These are phyloP conservation scores for Exophiala mesophila DNA, from an alignment of 2,329 filamentous ascomycete species.

Conservation along the genomic window DNA sequence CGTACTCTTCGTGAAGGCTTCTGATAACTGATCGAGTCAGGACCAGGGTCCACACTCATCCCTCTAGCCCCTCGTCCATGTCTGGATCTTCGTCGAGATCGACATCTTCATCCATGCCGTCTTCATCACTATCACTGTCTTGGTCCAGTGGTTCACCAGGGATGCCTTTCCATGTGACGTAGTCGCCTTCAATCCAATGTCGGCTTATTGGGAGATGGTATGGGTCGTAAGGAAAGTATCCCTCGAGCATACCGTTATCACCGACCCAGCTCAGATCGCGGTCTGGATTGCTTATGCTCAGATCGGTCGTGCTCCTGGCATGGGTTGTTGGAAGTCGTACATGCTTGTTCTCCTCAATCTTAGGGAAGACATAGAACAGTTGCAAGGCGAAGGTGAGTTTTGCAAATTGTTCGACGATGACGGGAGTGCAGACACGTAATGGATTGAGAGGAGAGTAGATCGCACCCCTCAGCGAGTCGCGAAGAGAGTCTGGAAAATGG, in stretches of 20 bases:
- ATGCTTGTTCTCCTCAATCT: constrained; percentile 89
- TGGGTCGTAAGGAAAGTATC: constrained; percentile 96
- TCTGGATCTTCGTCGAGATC: constrained; percentile 42
- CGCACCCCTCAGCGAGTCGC: constrained; percentile 67
- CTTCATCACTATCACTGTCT: constrained; percentile 47
- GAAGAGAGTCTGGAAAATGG: constrained; percentile 69
- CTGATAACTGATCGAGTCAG: too few species aligned
- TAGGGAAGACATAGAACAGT: constrained; percentile 82
- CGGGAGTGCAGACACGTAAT: constrained; percentile 85
- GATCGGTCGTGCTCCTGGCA: constrained; percentile 31
- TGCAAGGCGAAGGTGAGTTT: constrained; percentile 78
- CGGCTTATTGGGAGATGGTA: constrained; percentile 86
- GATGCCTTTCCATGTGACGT: constrained; percentile 73
- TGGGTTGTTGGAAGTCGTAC: constrained; percentile 47
- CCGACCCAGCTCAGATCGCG: constrained; percentile 57
- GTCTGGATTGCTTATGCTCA: constrained; percentile 41
- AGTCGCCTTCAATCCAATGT: constrained; percentile 80
- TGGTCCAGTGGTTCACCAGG: constrained; percentile 61
- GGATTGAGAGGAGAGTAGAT: constrained; percentile 90
- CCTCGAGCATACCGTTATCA: constrained; percentile 78
- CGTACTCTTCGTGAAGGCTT: too few species aligned
- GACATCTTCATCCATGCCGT: constrained; percentile 40
- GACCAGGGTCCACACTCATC: too few species aligned
- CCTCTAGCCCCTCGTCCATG: constrained; percentile 6
- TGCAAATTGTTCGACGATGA: constrained; percentile 87